Conservation (phyloP, 2,329 filamentous ascomycete species). For the Apiospora phragmitis region DNA sequence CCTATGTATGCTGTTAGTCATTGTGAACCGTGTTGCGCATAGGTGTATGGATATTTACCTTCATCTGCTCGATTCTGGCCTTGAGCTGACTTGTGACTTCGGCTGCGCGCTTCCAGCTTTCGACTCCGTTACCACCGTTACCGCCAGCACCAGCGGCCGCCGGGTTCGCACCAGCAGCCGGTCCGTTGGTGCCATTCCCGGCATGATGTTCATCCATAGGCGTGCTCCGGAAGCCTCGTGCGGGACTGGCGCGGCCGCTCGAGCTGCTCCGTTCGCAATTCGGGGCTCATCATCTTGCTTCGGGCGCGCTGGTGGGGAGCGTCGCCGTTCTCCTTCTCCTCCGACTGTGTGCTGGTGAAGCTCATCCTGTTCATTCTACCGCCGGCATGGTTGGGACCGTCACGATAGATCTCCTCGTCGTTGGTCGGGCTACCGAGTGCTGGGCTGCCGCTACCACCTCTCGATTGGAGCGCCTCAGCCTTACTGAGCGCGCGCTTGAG, state of each 20-base stretch:
- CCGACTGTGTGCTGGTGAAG: slow-evolving; percentile 65
- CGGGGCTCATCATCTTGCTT: slow-evolving; percentile 54
- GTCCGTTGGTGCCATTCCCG: slow-evolving; percentile 20
- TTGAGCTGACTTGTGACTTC: slow-evolving; percentile 98
- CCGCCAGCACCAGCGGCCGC: neutral
- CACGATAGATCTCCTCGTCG: slow-evolving; percentile 64
- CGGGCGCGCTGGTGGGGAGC: slow-evolving; percentile 41
- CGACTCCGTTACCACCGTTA: slow-evolving; percentile 57
- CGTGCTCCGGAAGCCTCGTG: slow-evolving; percentile 50
- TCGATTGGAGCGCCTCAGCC: slow-evolving; percentile 45
- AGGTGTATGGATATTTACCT: slow-evolving; percentile 48
- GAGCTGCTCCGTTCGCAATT: slow-evolving; percentile 55
- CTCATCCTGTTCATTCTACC: slow-evolving; percentile 55
- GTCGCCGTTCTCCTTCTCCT: slow-evolving; percentile 76
- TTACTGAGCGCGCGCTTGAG: slow-evolving; percentile 82
- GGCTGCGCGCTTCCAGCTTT: slow-evolving; percentile 96
- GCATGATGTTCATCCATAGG: slow-evolving; percentile 27
- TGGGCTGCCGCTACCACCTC: slow-evolving; percentile 41
- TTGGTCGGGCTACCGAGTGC: slow-evolving; percentile 51
- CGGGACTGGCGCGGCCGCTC: slow-evolving; percentile 61
- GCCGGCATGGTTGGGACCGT: slow-evolving; percentile 41
- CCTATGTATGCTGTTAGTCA: slow-evolving; percentile 33
- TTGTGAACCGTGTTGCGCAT: neutral
- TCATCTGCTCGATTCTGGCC: slow-evolving; percentile 98
- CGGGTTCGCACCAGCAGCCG: slow-evolving; percentile 19